Evolutionary conservation across 192 early-diverging fungal species (phyloP).

Genomic region (Phlyctochytrium planicorne): DNA sequence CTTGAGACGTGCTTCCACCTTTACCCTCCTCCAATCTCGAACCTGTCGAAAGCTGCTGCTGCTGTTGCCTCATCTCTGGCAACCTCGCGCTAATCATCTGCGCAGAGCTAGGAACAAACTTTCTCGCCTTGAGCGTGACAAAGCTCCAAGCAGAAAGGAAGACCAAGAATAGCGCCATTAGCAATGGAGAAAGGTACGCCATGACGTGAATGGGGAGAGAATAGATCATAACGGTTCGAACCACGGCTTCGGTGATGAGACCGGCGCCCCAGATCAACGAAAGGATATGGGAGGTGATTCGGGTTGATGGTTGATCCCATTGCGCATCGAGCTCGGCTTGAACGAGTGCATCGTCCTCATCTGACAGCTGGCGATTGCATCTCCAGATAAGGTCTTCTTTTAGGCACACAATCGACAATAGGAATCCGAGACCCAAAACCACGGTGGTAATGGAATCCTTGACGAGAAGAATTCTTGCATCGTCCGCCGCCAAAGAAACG

Average conservation of each 20-base stretch:
- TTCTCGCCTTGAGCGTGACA: not conserved
- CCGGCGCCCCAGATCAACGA: conserved; percentile 18
- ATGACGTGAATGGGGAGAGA: not conserved
- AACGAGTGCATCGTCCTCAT: not conserved
- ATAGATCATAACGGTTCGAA: conserved; percentile 10
- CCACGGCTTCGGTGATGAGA: conserved; percentile 7
- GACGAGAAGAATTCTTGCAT: not conserved
- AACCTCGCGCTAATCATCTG: too few relatives aligned
- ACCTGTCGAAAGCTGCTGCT: too few relatives aligned
- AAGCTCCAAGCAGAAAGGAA: not conserved
- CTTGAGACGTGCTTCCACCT: too few relatives aligned
- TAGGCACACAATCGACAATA: not conserved
- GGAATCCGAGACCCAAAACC: not conserved
- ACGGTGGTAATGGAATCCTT: conserved; percentile 2
- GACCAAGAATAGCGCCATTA: not conserved
- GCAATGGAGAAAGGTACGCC: conserved; percentile 11
- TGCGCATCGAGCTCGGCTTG: not conserved
- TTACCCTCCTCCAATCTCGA: too few relatives aligned
- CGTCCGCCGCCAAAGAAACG: not conserved
- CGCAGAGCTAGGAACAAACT: too few relatives aligned
- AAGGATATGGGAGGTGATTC: not conserved
- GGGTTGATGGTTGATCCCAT: not conserved
- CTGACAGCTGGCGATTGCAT: not conserved
- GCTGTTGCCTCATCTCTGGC: too few relatives aligned
- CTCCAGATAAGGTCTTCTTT: conserved; percentile 3